Percentiles rank a stretch among this genome's conserved stretches.
These are phyloP conservation scores for Ampelomyces quisqualis DNA, from an alignment of 2,329 filamentous ascomycete genomes.

Conservation along the genomic window DNA sequence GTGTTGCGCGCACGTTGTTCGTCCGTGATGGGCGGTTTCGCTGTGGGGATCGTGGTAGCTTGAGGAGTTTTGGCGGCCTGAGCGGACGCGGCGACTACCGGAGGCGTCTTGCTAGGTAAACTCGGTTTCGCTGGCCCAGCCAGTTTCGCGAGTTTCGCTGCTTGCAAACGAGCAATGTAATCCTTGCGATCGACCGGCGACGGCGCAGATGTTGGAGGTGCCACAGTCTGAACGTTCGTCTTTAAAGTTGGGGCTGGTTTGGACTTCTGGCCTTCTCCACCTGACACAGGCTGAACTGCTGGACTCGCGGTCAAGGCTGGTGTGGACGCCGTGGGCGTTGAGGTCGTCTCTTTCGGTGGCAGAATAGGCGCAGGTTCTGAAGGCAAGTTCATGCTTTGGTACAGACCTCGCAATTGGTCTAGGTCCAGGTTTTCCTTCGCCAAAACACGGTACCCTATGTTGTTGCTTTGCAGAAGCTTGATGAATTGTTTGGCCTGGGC, in stretches of 20 bases:
- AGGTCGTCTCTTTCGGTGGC: slow-evolving; percentile 14
- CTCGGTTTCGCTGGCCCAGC: slow-evolving; percentile 21
- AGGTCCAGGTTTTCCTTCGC: slow-evolving; percentile 35
- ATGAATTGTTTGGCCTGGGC: slow-evolving; percentile 43
- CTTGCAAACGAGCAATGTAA: slow-evolving; percentile 72
- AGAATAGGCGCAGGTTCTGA: slow-evolving; percentile 29
- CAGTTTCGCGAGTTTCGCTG: slow-evolving; percentile 64
- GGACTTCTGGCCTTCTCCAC: slow-evolving; percentile 3
- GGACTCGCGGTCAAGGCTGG: not conserved
- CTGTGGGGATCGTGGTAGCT: slow-evolving; percentile 12
- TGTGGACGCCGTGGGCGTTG: slow-evolving; percentile 8
- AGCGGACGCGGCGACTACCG: slow-evolving; percentile 14
- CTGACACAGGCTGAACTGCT: slow-evolving; percentile 8
- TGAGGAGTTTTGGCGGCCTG: slow-evolving; percentile 16
- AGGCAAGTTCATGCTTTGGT: slow-evolving; percentile 31
- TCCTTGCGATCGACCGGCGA: slow-evolving; percentile 67
- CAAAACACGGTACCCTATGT: slow-evolving; percentile 72
- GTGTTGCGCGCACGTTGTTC: slow-evolving; percentile 64
- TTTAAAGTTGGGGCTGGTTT: slow-evolving; percentile 24
- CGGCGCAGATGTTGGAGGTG: slow-evolving; percentile 13
- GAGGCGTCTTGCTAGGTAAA: slow-evolving; percentile 23
- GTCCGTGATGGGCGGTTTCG: slow-evolving; percentile 24
- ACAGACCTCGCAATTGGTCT: slow-evolving; percentile 30
- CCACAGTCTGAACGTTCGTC: slow-evolving; percentile 17
- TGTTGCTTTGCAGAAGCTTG: slow-evolving; percentile 52